Evolutionary conservation across 805 yeast genomes (phyloP).

Genomic region (Priceomyces melissophilus): DNA sequence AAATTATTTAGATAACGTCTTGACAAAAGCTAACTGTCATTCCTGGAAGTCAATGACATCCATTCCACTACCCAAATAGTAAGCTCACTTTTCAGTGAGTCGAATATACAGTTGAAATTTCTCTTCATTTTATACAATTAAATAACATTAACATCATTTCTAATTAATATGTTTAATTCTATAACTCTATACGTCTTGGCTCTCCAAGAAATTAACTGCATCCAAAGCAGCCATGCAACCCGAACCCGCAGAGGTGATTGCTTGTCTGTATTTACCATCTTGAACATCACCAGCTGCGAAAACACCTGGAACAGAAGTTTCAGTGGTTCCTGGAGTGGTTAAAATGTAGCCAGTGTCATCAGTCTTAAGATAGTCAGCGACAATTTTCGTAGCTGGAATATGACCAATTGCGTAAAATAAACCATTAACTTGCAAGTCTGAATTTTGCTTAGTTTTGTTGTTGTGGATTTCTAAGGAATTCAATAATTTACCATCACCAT

Average conservation of each 20-base stretch:
- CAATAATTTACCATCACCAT: constrained; percentile 89
- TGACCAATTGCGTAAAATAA: constrained; percentile 98
- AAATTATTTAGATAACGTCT: neutral
- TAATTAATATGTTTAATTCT: neutral
- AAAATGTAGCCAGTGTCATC: constrained; percentile 86
- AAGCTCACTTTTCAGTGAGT: too few relatives aligned
- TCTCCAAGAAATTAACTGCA: constrained; percentile 80
- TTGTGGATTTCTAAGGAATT: constrained; percentile 62
- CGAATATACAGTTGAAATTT: too few relatives aligned
- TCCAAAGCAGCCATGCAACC: constrained; percentile 99
- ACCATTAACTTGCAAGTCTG: constrained; percentile 79
- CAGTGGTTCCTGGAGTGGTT: constrained; percentile 86
- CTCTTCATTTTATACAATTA: too few relatives aligned
- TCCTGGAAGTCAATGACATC: too few relatives aligned
- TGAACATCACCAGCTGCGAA: constrained; percentile 99
- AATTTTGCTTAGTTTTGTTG: constrained; percentile 64
- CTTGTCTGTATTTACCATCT: constrained; percentile 96
- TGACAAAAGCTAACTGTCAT: neutral
- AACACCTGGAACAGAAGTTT: constrained; percentile 84
- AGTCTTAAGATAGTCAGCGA: constrained; percentile 71
- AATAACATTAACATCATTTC: too few relatives aligned
- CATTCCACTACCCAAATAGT: too few relatives aligned
- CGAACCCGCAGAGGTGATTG: constrained; percentile 98
- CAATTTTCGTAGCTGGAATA: constrained; percentile 86
- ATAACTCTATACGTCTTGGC: constrained; percentile 24